phyloP scores from a whole-genome alignment of 495 filamentous ascomycete genomes.

The Beverwykella pulmonaria region DNA sequence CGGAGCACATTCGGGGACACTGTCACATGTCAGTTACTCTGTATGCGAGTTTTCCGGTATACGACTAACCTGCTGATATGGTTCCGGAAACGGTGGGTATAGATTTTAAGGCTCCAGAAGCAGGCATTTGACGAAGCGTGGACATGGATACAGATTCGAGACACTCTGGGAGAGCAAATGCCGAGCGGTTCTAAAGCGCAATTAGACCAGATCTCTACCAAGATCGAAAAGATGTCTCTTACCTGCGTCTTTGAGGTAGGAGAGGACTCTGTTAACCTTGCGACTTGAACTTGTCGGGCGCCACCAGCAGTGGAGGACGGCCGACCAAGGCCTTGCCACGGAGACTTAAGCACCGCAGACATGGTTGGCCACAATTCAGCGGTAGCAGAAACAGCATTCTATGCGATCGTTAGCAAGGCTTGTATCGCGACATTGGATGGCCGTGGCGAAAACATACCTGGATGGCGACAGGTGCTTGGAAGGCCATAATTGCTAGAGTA shows the following conservation, averaged over 20 bases:
- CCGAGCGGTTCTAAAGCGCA: conserved; percentile 2
- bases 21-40: conserved; percentile 1
- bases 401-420: conserved; percentile 7
- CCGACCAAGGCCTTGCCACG: conserved; percentile 46
- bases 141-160: conserved; percentile 28
- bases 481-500: conserved; percentile 26
- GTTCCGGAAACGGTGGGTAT: conserved; percentile 27
- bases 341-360: conserved; percentile 50
- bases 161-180: conserved; percentile 18
- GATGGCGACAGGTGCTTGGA: conserved; percentile 34
- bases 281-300: conserved; percentile 1
- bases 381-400: conserved; percentile 52
- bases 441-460: conserved; percentile 37
- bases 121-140: conserved; percentile 20
- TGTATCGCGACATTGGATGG: neutral
- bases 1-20: conserved; percentile 34
- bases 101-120: conserved; percentile 17
- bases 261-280: neutral
- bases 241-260: conserved; percentile 12
- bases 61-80: conserved; percentile 24
- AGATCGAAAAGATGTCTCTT: neutral
- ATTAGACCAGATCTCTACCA: neutral
- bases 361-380: conserved; percentile 61
- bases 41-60: neutral
- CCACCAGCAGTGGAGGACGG: conserved; percentile 7